Conservation (phyloP, 2,329 filamentous ascomycete species). For the Lasiodiplodia hormozganensis region DNA sequence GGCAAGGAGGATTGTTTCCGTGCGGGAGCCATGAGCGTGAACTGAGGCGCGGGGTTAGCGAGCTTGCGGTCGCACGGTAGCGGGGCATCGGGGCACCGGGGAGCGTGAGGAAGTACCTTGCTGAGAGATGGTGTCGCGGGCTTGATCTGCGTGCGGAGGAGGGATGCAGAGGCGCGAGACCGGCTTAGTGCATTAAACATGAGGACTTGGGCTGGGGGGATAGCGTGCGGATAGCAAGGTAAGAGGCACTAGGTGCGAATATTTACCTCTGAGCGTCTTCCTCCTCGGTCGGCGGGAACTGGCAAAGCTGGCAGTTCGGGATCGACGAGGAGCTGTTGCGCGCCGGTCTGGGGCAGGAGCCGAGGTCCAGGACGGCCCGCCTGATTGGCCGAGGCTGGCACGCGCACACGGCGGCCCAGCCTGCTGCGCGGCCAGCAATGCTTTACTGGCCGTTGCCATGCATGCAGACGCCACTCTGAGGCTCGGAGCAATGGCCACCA, state of each 20-base stretch:
- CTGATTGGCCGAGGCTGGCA: conserved; percentile 22
- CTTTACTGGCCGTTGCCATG: neutral
- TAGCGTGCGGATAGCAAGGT: conserved; percentile 1
- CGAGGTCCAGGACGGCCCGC: conserved; percentile 20
- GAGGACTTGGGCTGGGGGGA: conserved; percentile 19
- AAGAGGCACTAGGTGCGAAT: neutral
- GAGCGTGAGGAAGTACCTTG: conserved; percentile 37
- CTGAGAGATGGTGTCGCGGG: conserved; percentile 36
- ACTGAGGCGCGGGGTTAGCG: conserved; percentile 33
- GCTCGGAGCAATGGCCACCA: neutral
- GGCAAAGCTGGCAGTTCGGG: conserved; percentile 20
- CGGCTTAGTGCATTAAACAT: conserved; percentile 51
- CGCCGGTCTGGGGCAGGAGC: conserved; percentile 10
- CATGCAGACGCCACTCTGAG: neutral
- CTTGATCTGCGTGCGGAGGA: conserved; percentile 41
- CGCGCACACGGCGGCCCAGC: conserved; percentile 7
- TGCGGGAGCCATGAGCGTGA: conserved; percentile 44
- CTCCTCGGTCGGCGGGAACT: conserved; percentile 30
- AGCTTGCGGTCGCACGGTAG: conserved; percentile 14
- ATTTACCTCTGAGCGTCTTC: conserved; percentile 18
- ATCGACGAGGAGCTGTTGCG: conserved; percentile 19
- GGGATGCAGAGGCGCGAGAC: conserved; percentile 47
- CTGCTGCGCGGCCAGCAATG: neutral
- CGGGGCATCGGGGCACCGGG: neutral
- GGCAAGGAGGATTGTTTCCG: conserved; percentile 54